Percentiles rank a stretch among this genome's conserved stretches.
These are phyloP conservation scores for Aspergillus quadrilineatus DNA, from an alignment of 2,329 filamentous ascomycete species.

Conservation along the genomic window DNA sequence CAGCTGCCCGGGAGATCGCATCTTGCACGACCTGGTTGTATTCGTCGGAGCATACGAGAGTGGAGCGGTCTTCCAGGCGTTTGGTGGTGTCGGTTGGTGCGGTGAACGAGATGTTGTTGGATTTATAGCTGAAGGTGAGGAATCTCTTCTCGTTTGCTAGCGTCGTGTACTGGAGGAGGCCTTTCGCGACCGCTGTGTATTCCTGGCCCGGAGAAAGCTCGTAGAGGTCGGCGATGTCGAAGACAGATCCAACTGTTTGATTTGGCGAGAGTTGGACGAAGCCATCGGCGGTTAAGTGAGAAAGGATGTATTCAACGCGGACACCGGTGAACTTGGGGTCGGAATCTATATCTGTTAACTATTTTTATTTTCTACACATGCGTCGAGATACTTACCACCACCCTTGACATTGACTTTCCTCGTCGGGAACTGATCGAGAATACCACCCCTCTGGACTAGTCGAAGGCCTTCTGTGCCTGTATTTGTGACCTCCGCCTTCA, in stretches of 20 bases:
- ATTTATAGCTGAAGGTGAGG: constrained; percentile 7
- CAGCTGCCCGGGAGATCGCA: constrained; percentile 12
- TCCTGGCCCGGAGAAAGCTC: constrained; percentile 11
- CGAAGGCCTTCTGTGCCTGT: constrained; percentile 12
- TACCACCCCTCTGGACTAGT: constrained; percentile 16
- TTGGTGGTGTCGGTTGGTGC: constrained; percentile 2
- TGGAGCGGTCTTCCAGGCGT: constrained; percentile 12
- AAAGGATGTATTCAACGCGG: constrained; percentile 15
- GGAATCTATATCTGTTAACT: background rate
- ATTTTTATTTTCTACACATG: background rate
- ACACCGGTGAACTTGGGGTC: constrained; percentile 16
- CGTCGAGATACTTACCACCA: constrained; percentile 8
- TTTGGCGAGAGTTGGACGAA: constrained; percentile 16
- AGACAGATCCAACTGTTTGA: constrained; percentile 16
- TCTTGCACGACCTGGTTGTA: constrained; percentile 12
- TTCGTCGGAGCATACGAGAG: constrained; percentile 14
- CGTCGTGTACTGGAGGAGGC: constrained; percentile 14
- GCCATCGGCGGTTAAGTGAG: constrained; percentile 13
- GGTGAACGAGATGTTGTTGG: constrained; percentile 15
- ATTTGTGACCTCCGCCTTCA: constrained; percentile 16
- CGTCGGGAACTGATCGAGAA: constrained; percentile 17
- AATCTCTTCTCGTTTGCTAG: constrained; percentile 8
- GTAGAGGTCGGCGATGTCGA: constrained; percentile 17
- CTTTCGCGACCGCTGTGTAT: constrained; percentile 16
- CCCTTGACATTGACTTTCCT: constrained; percentile 16